Conservation (phyloP, 108 stramenopile genomes). For the Bacterosira constricta region DNA sequence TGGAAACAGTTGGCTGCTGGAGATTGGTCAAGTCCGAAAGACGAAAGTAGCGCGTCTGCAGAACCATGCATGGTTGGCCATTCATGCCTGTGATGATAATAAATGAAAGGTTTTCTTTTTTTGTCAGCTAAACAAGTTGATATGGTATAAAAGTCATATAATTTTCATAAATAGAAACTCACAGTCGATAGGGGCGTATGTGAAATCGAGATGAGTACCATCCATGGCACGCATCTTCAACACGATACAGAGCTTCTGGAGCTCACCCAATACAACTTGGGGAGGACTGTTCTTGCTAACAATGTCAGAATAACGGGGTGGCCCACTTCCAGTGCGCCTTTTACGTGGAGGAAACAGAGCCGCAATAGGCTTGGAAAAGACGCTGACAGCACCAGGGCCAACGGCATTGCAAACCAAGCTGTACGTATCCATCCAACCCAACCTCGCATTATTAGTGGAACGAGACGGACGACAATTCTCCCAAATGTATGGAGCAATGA, state of each 20-base stretch:
- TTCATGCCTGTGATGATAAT: constrained; percentile 23
- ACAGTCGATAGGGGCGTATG: constrained; percentile 21
- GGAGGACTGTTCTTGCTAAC: neutral
- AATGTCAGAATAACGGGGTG: neutral
- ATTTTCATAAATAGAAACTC: too few species aligned
- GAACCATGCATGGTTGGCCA: constrained; percentile 45
- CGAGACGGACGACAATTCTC: constrained; percentile 25
- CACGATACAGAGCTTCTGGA: constrained; percentile 27
- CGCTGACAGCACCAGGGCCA: too few species aligned
- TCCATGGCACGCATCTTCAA: constrained; percentile 1
- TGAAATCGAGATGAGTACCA: constrained; percentile 17
- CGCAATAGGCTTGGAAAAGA: too few species aligned
- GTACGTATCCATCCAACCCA: constrained; percentile 3
- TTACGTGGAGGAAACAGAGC: too few species aligned
- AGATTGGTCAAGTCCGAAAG: neutral
- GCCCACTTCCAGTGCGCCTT: neutral
- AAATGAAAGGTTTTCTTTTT: neutral
- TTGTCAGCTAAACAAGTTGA: too few species aligned
- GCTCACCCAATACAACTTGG: constrained; percentile 10
- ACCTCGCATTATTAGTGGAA: neutral
- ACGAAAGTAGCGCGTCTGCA: constrained; percentile 32
- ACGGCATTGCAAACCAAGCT: constrained; percentile 31
- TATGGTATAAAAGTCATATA: too few species aligned
- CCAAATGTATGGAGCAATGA: constrained; percentile 25
- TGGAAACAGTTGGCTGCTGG: neutral